Conservation (phyloP, 2,329 filamentous ascomycete genomes). For the Geosmithia flava region DNA sequence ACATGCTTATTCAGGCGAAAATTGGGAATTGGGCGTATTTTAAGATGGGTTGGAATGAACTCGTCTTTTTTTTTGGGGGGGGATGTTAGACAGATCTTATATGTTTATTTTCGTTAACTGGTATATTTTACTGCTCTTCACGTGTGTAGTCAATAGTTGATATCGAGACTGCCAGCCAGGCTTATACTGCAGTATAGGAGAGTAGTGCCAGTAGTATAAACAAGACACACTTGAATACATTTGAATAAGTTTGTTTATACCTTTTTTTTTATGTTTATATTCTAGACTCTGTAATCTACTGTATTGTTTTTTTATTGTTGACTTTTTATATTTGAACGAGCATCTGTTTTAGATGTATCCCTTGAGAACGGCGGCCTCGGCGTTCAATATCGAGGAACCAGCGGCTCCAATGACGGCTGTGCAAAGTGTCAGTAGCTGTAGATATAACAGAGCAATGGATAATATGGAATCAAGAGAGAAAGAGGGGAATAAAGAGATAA, state of each 20-base stretch:
- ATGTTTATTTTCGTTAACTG: no score
- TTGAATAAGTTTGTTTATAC: not conserved
- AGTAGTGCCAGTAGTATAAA: no score
- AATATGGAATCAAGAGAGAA: constrained; percentile 1
- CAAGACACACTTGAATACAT: no score
- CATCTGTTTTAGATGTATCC: constrained; percentile 44
- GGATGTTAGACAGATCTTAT: no score
- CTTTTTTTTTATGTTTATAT: not conserved
- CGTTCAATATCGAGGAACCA: constrained; percentile 91
- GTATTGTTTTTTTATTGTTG: not conserved
- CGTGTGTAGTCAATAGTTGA: no score
- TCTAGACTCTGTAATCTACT: not conserved
- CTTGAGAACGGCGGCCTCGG: constrained; percentile 83
- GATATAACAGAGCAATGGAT: no score
- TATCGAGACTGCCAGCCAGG: no score
- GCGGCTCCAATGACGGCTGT: constrained; percentile 83
- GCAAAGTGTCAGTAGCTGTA: not conserved
- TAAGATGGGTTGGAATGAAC: not conserved
- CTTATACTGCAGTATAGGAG: no score
- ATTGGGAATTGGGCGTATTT: not conserved
- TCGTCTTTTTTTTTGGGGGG: no score
- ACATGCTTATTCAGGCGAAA: not conserved
- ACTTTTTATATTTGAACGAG: not conserved
- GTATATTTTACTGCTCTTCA: no score
- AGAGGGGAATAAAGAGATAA: not conserved